Percentiles rank a stretch among this genome's conserved stretches.
Evolutionary conservation across 208 protist species (phyloP).

Genomic region (Acanthamoeba royreba): DNA sequence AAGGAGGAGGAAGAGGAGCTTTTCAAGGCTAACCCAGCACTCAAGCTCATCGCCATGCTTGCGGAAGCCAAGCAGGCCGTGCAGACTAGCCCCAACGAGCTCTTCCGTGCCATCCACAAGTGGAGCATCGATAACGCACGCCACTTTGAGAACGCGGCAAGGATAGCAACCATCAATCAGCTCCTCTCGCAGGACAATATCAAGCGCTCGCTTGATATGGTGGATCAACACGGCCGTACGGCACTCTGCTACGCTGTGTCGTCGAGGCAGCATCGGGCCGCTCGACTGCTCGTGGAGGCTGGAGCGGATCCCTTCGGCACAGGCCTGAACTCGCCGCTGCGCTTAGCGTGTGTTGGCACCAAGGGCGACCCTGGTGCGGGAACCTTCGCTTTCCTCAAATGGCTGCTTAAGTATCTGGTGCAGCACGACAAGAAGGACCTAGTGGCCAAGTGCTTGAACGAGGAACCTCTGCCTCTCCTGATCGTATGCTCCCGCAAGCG

Average conservation of each 20-base stretch:
- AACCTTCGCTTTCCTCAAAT: background rate
- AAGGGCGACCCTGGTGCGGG: background rate
- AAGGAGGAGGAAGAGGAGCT: too few species aligned
- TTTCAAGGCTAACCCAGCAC: too few species aligned
- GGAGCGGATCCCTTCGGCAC: background rate
- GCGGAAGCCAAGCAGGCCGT: background rate
- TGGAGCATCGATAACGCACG: background rate
- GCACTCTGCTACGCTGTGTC: background rate
- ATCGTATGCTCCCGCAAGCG: background rate
- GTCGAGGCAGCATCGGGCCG: background rate
- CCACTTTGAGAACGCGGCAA: background rate
- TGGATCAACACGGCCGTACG: background rate
- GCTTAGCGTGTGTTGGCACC: background rate
- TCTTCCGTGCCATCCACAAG: background rate
- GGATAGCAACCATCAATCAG: background rate
- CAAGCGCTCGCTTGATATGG: background rate
- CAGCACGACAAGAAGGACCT: background rate
- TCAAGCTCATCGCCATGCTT: too few species aligned
- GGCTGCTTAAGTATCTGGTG: background rate
- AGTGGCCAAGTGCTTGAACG: background rate
- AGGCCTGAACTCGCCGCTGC: background rate
- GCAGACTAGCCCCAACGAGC: background rate
- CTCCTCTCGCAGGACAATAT: background rate
- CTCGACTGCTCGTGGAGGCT: background rate
- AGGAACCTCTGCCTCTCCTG: background rate